phyloP scores from a whole-genome alignment of 2,329 filamentous ascomycete species.

The Beauveria scarabaeidicola region DNA sequence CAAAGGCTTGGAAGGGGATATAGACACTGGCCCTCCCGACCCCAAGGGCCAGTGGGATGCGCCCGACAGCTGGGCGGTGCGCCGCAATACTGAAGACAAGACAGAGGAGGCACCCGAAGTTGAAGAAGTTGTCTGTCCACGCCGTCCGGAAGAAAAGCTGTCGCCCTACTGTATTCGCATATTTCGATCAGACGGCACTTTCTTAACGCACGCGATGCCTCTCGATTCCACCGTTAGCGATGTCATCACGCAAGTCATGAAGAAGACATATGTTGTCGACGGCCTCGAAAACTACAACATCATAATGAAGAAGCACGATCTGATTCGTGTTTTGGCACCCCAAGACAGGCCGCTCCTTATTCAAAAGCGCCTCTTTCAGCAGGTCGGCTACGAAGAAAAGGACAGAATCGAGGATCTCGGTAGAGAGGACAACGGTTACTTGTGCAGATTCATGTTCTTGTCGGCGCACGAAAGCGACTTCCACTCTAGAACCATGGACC shows the following conservation, averaged over 20 bases:
- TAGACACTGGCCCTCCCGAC: slow-evolving; percentile 22
- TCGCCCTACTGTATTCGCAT: slow-evolving; percentile 86
- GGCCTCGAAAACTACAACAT: slow-evolving; percentile 92
- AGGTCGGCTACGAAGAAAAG: slow-evolving; percentile 79
- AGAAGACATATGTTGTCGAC: slow-evolving; percentile 89
- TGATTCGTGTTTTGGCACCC: slow-evolving; percentile 70
- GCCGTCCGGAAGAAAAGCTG: slow-evolving; percentile 64
- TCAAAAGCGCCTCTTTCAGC: slow-evolving; percentile 83
- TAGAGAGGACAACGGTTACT: slow-evolving; percentile 92
- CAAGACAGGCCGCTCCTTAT: slow-evolving; percentile 79
- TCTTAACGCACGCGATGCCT: slow-evolving; percentile 79
- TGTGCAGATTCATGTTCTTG: slow-evolving; percentile 92
- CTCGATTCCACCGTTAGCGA: slow-evolving; percentile 80
- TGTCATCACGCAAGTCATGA: slow-evolving; percentile 80
- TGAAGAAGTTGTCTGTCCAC: slow-evolving; percentile 60
- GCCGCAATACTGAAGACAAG: slow-evolving; percentile 59
- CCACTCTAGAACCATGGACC: slow-evolving; percentile 60
- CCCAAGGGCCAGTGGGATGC: slow-evolving; percentile 72
- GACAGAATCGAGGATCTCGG: slow-evolving; percentile 90
- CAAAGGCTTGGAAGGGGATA: slow-evolving; percentile 36
- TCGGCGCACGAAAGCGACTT: slow-evolving; percentile 81
- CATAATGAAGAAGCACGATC: slow-evolving; percentile 85
- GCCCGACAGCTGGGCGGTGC: slow-evolving; percentile 94
- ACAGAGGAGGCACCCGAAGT: slow-evolving; percentile 48
- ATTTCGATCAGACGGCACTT: slow-evolving; percentile 88